A percentile compares a stretch with the other conserved stretches of the same genome.
Conservation (phyloP, 345 rosid species). For the Acer campestre region DNA sequence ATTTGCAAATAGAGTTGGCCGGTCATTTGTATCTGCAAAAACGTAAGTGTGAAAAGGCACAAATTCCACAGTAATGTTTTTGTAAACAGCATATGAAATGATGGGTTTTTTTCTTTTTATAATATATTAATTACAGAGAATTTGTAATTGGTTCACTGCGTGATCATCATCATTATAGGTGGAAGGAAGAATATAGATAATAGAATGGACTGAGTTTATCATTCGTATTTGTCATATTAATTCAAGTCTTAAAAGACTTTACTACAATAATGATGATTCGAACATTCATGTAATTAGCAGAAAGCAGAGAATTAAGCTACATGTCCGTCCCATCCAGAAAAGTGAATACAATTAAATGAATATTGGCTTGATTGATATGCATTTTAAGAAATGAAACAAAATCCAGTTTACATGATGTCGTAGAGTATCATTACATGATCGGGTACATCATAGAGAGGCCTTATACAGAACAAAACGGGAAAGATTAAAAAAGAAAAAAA, state of each 20-base stretch:
- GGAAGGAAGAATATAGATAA: not conserved
- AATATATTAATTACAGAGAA: too few species aligned
- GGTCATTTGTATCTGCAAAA: too few species aligned
- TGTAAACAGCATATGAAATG: too few species aligned
- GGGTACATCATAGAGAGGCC: not conserved
- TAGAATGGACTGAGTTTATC: not conserved
- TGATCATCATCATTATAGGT: not conserved
- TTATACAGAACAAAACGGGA: slow-evolving; percentile 4
- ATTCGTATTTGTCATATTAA: not conserved
- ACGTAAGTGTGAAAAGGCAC: too few species aligned
- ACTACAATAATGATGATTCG: too few species aligned
- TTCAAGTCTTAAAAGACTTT: not conserved
- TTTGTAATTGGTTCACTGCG: too few species aligned
- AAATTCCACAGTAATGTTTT: too few species aligned
- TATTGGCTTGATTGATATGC: not conserved
- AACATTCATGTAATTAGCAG: too few species aligned
- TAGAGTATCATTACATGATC: not conserved
- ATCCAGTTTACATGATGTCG: not conserved
- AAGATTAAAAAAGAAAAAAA: not conserved
- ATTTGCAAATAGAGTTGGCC: too few species aligned
- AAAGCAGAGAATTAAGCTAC: too few species aligned
- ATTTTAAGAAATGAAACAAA: slow-evolving; percentile 17
- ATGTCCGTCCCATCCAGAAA: not conserved
- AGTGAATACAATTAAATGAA: not conserved
- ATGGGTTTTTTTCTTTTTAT: too few species aligned